phyloP scores from a whole-genome alignment of 768 basidiomycete species.

The Boletellus ananiceps region DNA sequence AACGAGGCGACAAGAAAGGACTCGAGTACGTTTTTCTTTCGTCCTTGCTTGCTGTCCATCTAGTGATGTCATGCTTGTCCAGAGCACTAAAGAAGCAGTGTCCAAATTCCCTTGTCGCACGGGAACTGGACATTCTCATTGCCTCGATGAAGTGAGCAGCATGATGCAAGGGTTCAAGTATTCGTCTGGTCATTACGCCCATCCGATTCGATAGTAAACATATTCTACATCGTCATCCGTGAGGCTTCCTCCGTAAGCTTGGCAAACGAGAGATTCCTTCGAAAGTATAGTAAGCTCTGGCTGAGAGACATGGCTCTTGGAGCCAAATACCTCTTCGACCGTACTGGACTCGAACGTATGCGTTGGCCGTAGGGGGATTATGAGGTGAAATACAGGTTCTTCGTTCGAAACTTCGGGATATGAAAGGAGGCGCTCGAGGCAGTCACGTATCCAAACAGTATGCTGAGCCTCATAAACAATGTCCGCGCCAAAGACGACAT shows the following conservation, averaged over 20 bases:
- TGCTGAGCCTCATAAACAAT: slow-evolving; percentile 50
- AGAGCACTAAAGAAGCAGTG: slow-evolving; percentile 71
- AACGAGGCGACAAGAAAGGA: slow-evolving; percentile 77
- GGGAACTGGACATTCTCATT: slow-evolving; percentile 69
- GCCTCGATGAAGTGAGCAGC: slow-evolving; percentile 60
- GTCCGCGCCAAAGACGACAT: slow-evolving; percentile 51
- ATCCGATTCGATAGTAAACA: slow-evolving; percentile 67
- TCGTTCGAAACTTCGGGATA: slow-evolving; percentile 9
- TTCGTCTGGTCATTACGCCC: slow-evolving; percentile 32
- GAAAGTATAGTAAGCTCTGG: slow-evolving; percentile 45
- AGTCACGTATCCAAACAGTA: slow-evolving; percentile 42
- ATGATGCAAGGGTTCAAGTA: background rate
- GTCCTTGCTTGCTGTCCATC: background rate
- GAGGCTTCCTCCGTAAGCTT: slow-evolving; percentile 34
- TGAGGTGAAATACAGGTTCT: slow-evolving; percentile 53
- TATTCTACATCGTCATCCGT: slow-evolving; percentile 58
- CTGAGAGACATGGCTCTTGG: background rate
- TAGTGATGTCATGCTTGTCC: background rate
- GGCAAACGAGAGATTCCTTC: slow-evolving; percentile 54
- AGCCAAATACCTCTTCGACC: slow-evolving; percentile 52
- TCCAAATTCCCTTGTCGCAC: slow-evolving; percentile 74
- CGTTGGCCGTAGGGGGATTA: slow-evolving; percentile 71
- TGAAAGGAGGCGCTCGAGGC: slow-evolving; percentile 37
- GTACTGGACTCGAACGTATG: slow-evolving; percentile 55
- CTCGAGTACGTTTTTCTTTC: slow-evolving; percentile 61